A percentile compares a stretch with the other conserved stretches of the same genome.
phyloP scores from a whole-genome alignment of 345 rosid genomes.

The Firmiana major region DNA sequence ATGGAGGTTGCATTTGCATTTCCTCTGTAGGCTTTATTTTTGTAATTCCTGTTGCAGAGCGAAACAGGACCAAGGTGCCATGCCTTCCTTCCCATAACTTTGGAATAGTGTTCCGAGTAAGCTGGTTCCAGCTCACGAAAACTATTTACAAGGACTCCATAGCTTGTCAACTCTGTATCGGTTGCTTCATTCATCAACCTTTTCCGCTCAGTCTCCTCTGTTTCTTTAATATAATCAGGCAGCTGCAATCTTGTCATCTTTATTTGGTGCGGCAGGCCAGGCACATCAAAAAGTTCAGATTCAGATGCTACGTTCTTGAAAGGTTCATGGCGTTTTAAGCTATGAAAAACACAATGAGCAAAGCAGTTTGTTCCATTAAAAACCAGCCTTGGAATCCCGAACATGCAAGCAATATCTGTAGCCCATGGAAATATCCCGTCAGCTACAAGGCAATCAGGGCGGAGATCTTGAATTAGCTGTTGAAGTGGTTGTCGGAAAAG shows the following conservation, averaged over 20 bases:
- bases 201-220: conserved; percentile 9
- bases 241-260: conserved; percentile 37
- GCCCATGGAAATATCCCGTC: conserved; percentile 65
- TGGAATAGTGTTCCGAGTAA: conserved; percentile 42
- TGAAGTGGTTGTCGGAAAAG: conserved; percentile 41
- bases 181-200: conserved; percentile 9
- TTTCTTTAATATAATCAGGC: conserved; percentile 16
- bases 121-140: conserved; percentile 67
- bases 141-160: conserved; percentile 60
- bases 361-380: conserved; percentile 50
- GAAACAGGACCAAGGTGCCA: conserved; percentile 61
- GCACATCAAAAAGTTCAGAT: conserved; percentile 40
- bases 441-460: conserved; percentile 53
- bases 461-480: conserved; percentile 31
- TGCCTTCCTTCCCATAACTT: conserved; percentile 36
- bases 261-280: conserved; percentile 47
- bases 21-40: conserved; percentile 37
- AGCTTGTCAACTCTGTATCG: conserved; percentile 51
- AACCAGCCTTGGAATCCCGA: conserved; percentile 47
- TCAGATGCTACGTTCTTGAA: conserved; percentile 35
- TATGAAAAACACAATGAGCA: conserved; percentile 7
- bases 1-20: conserved; percentile 15
- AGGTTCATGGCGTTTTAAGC: conserved; percentile 40
- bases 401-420: conserved; percentile 42
- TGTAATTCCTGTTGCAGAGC: conserved; percentile 21